These are phyloP conservation scores for Hibiscus tridactylites DNA, from an alignment of 345 rosid species.

Conservation along the genomic window DNA sequence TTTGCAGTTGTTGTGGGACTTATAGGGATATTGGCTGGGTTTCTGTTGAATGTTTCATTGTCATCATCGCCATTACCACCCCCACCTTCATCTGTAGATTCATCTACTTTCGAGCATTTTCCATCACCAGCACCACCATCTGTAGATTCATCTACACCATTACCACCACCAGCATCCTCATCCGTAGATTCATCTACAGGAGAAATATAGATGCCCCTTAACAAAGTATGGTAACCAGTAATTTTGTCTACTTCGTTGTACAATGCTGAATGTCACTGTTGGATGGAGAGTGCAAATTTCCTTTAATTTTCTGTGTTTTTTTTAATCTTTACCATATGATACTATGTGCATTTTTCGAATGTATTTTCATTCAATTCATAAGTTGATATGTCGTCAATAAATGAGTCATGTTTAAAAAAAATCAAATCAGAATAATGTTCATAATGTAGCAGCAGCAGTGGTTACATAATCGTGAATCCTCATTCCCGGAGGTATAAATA, in stretches of 20 bases:
- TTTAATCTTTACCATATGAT: constrained; percentile 18
- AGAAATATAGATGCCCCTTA: not conserved
- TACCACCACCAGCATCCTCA: not conserved
- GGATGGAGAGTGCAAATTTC: constrained; percentile 9
- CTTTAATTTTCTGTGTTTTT: not conserved
- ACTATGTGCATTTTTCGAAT: constrained; percentile 2
- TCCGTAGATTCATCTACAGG: constrained; percentile 17
- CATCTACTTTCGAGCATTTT: not conserved
- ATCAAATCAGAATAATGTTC: no score
- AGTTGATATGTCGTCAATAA: not conserved
- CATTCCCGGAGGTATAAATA: constrained; percentile 62
- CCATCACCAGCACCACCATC: not conserved
- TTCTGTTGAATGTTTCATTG: constrained; percentile 56
- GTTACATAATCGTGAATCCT: constrained; percentile 69
- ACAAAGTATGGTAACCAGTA: not conserved
- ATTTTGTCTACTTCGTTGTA: constrained; percentile 18
- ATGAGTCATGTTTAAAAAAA: not conserved
- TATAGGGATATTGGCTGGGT: constrained; percentile 69
- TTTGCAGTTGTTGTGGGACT: constrained; percentile 74
- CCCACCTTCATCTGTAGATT: not conserved
- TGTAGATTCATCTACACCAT: constrained; percentile 13
- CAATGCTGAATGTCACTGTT: constrained; percentile 18
- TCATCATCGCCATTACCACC: constrained; percentile 40
- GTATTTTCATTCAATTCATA: constrained; percentile 25
- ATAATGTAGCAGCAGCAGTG: no score